A percentile compares a stretch with the other conserved stretches of the same genome.
Conservation (phyloP, 108 stramenopile species). For the Fragilaria radians region DNA sequence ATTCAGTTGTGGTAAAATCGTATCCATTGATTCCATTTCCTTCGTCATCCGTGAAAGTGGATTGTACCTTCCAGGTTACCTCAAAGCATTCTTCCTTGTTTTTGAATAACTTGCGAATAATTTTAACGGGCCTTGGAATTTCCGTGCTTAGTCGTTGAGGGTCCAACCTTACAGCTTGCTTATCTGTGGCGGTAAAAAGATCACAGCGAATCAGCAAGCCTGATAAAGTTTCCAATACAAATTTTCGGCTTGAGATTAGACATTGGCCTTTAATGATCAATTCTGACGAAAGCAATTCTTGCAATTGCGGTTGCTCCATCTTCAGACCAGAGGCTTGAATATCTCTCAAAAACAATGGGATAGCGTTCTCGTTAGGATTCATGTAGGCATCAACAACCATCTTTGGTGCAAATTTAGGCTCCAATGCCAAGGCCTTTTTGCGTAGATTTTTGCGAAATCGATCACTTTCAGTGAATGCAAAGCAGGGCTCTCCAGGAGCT, state of each 20-base stretch:
- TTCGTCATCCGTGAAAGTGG: conserved; percentile 30
- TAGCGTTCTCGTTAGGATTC: conserved; percentile 54
- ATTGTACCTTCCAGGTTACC: conserved; percentile 47
- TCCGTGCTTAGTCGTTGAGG: conserved; percentile 29
- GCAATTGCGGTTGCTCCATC: conserved; percentile 34
- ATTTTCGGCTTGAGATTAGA: conserved; percentile 39
- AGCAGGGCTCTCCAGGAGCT: conserved; percentile 65
- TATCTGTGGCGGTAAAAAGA: conserved; percentile 24
- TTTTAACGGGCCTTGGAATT: conserved; percentile 35
- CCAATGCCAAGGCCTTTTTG: conserved; percentile 41
- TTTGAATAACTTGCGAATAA: conserved; percentile 32
- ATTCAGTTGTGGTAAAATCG: conserved; percentile 60
- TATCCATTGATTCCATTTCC: conserved; percentile 43
- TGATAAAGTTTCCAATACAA: conserved; percentile 37
- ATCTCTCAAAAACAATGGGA: conserved; percentile 34
- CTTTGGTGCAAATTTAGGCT: conserved; percentile 41
- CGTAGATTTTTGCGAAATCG: conserved; percentile 40
- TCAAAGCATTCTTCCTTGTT: conserved; percentile 39
- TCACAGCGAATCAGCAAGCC: conserved; percentile 46
- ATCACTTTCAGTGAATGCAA: conserved; percentile 34
- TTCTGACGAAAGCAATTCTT: conserved; percentile 24
- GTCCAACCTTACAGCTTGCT: not conserved
- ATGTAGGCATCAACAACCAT: conserved; percentile 41
- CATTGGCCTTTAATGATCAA: conserved; percentile 55
- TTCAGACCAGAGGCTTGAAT: conserved; percentile 12